Evolutionary conservation across 2,329 filamentous ascomycete species (phyloP).

Genomic region (Aaosphaeria arxii): DNA sequence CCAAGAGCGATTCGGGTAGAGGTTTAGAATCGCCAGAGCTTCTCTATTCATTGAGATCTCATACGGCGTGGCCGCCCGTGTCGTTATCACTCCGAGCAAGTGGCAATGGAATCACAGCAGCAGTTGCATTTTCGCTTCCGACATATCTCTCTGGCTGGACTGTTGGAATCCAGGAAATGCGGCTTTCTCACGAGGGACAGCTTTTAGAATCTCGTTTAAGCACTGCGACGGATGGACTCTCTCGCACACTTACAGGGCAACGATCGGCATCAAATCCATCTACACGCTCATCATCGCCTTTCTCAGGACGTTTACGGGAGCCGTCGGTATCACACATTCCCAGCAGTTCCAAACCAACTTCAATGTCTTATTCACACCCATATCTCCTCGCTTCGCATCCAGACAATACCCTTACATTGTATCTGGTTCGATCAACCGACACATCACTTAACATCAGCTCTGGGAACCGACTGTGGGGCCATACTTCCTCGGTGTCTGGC

Average conservation of each 20-base stretch:
- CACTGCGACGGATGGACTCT: slow-evolving; percentile 49
- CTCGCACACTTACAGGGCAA: slow-evolving; percentile 38
- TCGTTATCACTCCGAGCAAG: slow-evolving; percentile 78
- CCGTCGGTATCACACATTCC: slow-evolving; percentile 12
- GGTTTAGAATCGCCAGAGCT: slow-evolving; percentile 51
- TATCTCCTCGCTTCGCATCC: slow-evolving; percentile 81
- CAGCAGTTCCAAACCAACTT: slow-evolving; percentile 41
- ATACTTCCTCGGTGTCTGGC: slow-evolving; percentile 84
- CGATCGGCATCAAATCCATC: slow-evolving; percentile 22
- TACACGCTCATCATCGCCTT: slow-evolving; percentile 23
- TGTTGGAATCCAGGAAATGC: slow-evolving; percentile 86
- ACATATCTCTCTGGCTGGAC: slow-evolving; percentile 79
- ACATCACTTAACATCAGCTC: slow-evolving; percentile 65
- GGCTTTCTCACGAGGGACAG: slow-evolving; percentile 54
- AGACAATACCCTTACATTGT: slow-evolving; percentile 83
- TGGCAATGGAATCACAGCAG: slow-evolving; percentile 65
- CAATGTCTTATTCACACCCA: slow-evolving; percentile 64
- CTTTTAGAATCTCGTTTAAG: slow-evolving; percentile 50
- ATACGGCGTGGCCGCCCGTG: slow-evolving; percentile 73
- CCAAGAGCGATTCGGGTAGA: slow-evolving; percentile 8
- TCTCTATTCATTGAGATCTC: slow-evolving; percentile 75
- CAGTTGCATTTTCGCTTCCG: slow-evolving; percentile 81
- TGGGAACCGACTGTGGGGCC: slow-evolving; percentile 80
- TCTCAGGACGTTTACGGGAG: slow-evolving; percentile 22
- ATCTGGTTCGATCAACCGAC: slow-evolving; percentile 73